Percentiles rank a stretch among this genome's conserved stretches.
Evolutionary conservation across 768 basidiomycete genomes (phyloP).

Genomic region (Trichaptum fuscoviolaceum): DNA sequence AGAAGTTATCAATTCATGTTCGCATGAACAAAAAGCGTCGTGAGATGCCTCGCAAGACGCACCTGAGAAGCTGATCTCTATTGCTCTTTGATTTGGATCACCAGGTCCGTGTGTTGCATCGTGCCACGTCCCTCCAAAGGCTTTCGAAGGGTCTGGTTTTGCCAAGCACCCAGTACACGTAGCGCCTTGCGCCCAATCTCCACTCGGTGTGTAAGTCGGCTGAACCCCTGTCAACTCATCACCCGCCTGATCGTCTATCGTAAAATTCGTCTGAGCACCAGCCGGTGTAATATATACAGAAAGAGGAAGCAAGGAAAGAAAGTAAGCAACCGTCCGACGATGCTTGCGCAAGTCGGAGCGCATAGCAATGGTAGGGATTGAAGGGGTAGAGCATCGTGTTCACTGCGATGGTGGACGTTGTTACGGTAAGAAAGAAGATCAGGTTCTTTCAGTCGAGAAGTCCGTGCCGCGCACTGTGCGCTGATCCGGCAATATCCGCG

Average conservation of each 20-base stretch:
- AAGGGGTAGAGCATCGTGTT: not conserved
- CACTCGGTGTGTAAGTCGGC: conserved; percentile 27
- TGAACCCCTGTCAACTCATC: conserved; percentile 25
- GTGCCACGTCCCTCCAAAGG: conserved; percentile 32
- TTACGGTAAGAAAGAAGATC: too few relatives aligned
- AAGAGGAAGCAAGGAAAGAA: not conserved
- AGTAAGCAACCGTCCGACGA: not conserved
- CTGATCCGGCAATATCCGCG: not conserved
- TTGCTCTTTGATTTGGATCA: not conserved
- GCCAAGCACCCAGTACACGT: conserved; percentile 24
- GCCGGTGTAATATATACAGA: not conserved
- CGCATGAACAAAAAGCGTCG: not conserved
- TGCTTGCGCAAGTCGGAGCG: not conserved
- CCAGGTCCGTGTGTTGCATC: conserved; percentile 18
- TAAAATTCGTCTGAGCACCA: conserved; percentile 30
- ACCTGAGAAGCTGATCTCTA: not conserved
- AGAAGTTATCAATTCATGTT: not conserved
- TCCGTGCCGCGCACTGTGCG: too few relatives aligned
- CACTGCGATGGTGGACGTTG: not conserved
- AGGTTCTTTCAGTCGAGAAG: too few relatives aligned
- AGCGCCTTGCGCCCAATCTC: conserved; percentile 28
- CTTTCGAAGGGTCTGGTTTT: conserved; percentile 16
- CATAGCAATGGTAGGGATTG: not conserved
- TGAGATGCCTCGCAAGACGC: not conserved
- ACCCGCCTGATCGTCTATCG: conserved; percentile 36